Conservation (phyloP, 139 green algal species). For the Chlorella sp. region DNA sequence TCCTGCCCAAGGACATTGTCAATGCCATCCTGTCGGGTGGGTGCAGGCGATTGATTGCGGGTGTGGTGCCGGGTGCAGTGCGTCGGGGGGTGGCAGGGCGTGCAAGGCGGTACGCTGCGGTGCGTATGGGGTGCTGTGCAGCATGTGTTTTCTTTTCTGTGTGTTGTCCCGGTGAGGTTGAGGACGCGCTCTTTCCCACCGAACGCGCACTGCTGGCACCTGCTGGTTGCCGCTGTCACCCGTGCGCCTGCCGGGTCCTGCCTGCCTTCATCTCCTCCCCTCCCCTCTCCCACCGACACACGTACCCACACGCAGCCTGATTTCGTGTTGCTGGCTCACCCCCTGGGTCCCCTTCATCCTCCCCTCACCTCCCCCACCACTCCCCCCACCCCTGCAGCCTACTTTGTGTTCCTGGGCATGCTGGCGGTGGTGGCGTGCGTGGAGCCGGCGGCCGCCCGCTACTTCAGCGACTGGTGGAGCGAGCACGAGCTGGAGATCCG, state of each 20-base stretch:
- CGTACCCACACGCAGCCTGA: too few species aligned
- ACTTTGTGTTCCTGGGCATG: constrained; percentile 93
- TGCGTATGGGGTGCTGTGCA: not conserved
- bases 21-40: constrained; percentile 71
- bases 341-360: too few species aligned
- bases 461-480: constrained; percentile 43
- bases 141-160: too few species aligned
- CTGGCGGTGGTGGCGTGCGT: constrained; percentile 72
- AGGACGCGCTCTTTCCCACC: too few species aligned
- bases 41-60: not conserved
- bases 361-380: not conserved
- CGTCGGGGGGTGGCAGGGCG: not conserved
- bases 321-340: too few species aligned
- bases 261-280: too few species aligned
- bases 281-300: too few species aligned
- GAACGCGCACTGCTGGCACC: too few species aligned
- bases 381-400: constrained; percentile 45
- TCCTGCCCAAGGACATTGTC: constrained; percentile 89
- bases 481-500: constrained; percentile 19
- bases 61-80: not conserved
- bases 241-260: too few species aligned
- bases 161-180: too few species aligned
- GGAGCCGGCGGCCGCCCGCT: constrained; percentile 63
- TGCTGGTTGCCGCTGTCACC: too few species aligned
- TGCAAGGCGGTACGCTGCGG: not conserved